These are phyloP conservation scores for Cairneyella variabilis DNA, from an alignment of 495 filamentous ascomycete genomes.

Conservation along the genomic window DNA sequence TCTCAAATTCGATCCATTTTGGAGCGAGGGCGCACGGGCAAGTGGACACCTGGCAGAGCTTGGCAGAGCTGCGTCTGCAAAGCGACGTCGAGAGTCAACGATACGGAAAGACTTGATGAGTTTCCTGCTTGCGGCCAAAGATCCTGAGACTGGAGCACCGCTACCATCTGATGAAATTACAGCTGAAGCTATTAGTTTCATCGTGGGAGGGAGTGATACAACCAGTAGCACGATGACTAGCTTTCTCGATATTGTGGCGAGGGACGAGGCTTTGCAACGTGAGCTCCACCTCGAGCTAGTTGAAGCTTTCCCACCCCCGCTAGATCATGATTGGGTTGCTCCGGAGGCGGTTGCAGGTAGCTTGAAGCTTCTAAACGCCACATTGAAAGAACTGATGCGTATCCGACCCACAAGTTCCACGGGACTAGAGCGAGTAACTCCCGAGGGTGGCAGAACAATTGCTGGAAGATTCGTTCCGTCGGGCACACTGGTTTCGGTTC, in stretches of 20 bases:
- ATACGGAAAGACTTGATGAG: slow-evolving; percentile 13
- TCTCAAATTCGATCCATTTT: slow-evolving; percentile 13
- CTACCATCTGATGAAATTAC: slow-evolving; percentile 8
- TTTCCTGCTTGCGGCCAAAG: slow-evolving; percentile 11
- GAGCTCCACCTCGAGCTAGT: background rate
- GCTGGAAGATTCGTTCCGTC: slow-evolving; percentile 5
- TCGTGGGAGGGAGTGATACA: slow-evolving; percentile 19
- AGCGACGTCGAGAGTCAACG: slow-evolving; percentile 4
- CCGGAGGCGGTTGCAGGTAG: background rate
- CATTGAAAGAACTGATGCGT: slow-evolving; percentile 10
- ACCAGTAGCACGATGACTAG: slow-evolving; percentile 16
- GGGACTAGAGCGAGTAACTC: slow-evolving; percentile 13
- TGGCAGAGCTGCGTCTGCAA: slow-evolving; percentile 2
- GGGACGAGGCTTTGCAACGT: background rate
- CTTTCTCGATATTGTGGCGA: slow-evolving; percentile 15
- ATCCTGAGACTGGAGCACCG: slow-evolving; percentile 14
- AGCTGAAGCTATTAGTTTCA: slow-evolving; percentile 14
- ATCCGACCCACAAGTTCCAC: slow-evolving; percentile 16
- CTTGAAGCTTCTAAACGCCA: slow-evolving; percentile 5
- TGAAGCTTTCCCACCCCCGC: slow-evolving; percentile 1
- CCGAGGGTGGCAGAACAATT: slow-evolving; percentile 5
- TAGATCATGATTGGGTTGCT: slow-evolving; percentile 7
- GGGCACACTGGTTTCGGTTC: too few relatives aligned
- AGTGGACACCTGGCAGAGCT: slow-evolving; percentile 2
- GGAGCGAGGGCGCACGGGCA: slow-evolving; percentile 7